Evolutionary conservation across 2,329 filamentous ascomycete species (phyloP), one percentile per base, ranked within the genome.

Genomic region (Monosporascus sp.): DNA sequence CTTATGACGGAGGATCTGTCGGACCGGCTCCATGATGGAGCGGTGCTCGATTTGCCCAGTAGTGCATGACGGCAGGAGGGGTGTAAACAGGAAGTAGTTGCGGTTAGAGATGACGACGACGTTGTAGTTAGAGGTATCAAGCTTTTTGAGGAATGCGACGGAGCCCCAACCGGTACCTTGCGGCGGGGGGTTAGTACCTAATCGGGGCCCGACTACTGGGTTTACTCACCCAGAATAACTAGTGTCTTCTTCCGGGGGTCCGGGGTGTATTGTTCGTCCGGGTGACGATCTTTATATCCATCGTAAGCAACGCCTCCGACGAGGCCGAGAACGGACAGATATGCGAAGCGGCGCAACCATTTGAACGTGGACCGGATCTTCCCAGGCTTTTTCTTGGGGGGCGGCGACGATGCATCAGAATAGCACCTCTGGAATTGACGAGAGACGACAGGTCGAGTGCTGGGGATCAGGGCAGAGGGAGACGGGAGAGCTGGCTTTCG

Each of bases 31-130:
- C 94, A 99, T 99, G 75, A 99, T 99, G 69, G 92, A 97, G 71
- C 94, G 91, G 79, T 97, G 94, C 81, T 99, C 94, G 73, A 99
- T 94, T 65, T 91, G 88, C 66, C 94, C 94, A 61, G 93, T 97
- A 50, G 94, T 97, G 77, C 94, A 99, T 69, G 93, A 97, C 61
- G 94, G 94, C 57, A 99, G 84, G 55, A 99, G 85, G 56, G 94
- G 94, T 31, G 94, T 99, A 82, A 99, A 99, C 64, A 99, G 87
- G 86, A 99, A 99, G 84, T 96, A 99, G 79, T 99, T 99, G 71
- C 94, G 90, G 52, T 94, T 94, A 49, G 94, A 97, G 72, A 99
- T 90, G 71, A 99, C 91, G 69, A 97, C 75, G 73, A 97, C 93
- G 73, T 99, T 97, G 84, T 97, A 99, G 82, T 97, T 96, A 73